phyloP scores from a whole-genome alignment of 2,329 filamentous ascomycete genomes.

The Ophioceras dolichostomum region DNA sequence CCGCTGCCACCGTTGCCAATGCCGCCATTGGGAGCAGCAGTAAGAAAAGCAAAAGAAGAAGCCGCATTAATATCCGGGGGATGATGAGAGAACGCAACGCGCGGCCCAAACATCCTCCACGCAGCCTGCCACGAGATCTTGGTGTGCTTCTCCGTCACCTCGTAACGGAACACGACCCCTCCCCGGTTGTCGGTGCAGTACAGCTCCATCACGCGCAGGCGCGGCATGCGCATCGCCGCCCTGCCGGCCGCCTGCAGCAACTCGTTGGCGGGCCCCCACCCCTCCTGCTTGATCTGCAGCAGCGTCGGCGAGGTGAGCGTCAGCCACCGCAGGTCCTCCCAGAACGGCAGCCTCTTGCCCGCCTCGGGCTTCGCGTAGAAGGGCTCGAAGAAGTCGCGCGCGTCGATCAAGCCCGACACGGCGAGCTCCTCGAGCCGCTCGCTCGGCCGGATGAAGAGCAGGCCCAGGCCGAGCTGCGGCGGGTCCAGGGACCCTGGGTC shows the following conservation, averaged over 20 bases:
- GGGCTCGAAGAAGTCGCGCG: slow-evolving; percentile 12
- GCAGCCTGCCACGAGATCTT: slow-evolving; percentile 8
- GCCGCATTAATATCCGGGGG: too few species aligned
- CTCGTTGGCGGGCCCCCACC: slow-evolving; percentile 8
- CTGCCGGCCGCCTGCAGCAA: slow-evolving; percentile 10
- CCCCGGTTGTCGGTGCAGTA: slow-evolving; percentile 12
- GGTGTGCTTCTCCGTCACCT: slow-evolving; percentile 5
- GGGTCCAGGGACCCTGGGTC: too few species aligned
- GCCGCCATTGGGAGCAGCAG: too few species aligned
- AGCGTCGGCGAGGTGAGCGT: slow-evolving; percentile 10
- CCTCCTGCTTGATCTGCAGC: slow-evolving; percentile 7
- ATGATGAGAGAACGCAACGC: too few species aligned
- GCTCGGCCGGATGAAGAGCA: slow-evolving; percentile 4
- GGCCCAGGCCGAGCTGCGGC: slow-evolving; percentile 1
- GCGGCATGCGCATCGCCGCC: slow-evolving; percentile 14
- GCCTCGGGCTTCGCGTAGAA: slow-evolving; percentile 4
- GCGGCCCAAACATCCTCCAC: slow-evolving; percentile 3
- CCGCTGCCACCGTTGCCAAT: too few species aligned
- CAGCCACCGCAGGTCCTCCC: slow-evolving; percentile 12
- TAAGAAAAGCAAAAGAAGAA: too few species aligned
- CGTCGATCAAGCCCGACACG: slow-evolving; percentile 6
- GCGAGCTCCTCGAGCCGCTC: slow-evolving; percentile 5
- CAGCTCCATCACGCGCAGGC: slow-evolving; percentile 12
- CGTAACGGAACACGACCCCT: slow-evolving; percentile 15
- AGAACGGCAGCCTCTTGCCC: slow-evolving; percentile 6